Percentiles rank a stretch among this genome's conserved stretches.
Evolutionary conservation across 345 rosid genomes (phyloP).

Genomic region (Rhodamnia argentea): DNA sequence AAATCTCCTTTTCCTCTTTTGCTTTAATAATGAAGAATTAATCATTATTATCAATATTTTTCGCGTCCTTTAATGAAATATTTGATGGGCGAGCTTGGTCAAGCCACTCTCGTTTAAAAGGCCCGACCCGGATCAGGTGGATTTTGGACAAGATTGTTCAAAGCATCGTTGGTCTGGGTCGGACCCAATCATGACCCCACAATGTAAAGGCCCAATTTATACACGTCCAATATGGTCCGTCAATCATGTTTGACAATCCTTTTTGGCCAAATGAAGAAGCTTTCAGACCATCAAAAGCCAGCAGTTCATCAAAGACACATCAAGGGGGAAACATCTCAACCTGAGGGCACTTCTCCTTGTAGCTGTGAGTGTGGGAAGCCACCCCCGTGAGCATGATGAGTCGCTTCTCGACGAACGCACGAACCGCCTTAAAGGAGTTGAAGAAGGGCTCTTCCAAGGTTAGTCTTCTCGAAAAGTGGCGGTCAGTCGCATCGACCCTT

Average conservation of each 20-base stretch:
- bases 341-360: neutral
- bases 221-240: neutral
- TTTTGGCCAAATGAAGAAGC: neutral
- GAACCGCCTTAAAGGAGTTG: neutral
- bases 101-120: neutral
- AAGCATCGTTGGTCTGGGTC: neutral
- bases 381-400: neutral
- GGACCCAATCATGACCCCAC: neutral
- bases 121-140: neutral
- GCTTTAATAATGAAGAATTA: neutral
- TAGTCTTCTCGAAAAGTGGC: neutral
- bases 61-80: neutral
- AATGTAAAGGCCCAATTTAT: neutral
- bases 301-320: neutral
- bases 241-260: neutral
- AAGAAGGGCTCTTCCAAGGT: neutral
- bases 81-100: neutral
- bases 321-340: neutral
- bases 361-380: neutral
- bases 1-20: neutral
- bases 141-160: neutral
- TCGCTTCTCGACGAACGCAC: neutral
- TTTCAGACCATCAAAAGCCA: neutral
- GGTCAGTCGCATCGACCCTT: neutral
- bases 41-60: neutral